Base-by-base conservation (phyloP, 2,329 filamentous ascomycete genomes). In the Cercospora zeina region DNA sequence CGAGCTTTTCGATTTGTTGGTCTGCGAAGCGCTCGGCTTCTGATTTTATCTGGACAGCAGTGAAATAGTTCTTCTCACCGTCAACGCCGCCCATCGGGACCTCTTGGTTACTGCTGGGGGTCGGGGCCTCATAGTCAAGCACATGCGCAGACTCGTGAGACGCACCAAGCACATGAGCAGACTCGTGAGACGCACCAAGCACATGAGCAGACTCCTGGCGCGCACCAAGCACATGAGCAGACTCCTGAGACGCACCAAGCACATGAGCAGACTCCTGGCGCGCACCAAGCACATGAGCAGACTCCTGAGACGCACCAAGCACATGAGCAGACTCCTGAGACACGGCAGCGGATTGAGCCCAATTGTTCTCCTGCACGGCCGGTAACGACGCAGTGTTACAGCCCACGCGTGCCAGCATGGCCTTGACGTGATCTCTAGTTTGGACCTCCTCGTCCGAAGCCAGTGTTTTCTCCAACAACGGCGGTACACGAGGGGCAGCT, bases 1-100 rank as follows among this genome's bases (percentile, higher is more conserved):
- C 54, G 14, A 68, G 59, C 34, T 60, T 53, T 5, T 34, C 47
- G 24, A 49, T 55, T 42, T 63, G 57, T 16, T 30, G 21, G 8
- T 47, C 21, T 7, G 65, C 61, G 51, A 66, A 67, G 13, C 56
- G 45, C 21, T 63, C 62, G 19, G 42, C 42, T 36, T 47, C 30
- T 50, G 56, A 14, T 31, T 10, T 34, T 24, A 11, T 19, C n/a
- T 31, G 13, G 19, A 19, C 42, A n/a, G 47, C 24, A 24, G 45
- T 14, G 42, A 51, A n/a, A 16, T 10, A 10, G 10, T 45, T 21
- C 1, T 16, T n/a, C 33, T n/a, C n/a, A 49, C 9, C 21, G 36
- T n/a, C 36, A 11, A 6, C 27, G 10, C 24, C 54, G 21, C 19
- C 16, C 7, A 19, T 14, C 2, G 11, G 4, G 7, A 21, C 13